phyloP scores from a whole-genome alignment of 805 yeast species.

The Tetrapisispora phaffii region DNA sequence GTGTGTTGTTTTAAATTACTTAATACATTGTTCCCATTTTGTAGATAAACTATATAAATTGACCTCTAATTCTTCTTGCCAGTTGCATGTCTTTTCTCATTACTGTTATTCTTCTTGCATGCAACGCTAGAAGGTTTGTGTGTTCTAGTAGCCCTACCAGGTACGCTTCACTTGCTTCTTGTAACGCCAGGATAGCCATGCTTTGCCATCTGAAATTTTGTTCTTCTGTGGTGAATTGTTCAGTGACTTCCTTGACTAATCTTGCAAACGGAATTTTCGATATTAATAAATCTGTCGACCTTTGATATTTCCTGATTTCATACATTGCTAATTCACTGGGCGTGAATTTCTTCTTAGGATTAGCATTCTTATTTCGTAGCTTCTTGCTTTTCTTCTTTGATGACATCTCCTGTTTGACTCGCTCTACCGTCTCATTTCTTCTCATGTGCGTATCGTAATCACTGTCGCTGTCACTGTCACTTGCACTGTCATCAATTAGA shows the following conservation, averaged over 20 bases:
- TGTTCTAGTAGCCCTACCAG: conserved; percentile 65
- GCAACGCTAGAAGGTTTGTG: conserved; percentile 67
- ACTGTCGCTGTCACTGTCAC: not conserved
- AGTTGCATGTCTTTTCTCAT: conserved; percentile 77
- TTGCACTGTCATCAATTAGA: conserved; percentile 10
- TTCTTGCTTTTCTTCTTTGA: conserved; percentile 1
- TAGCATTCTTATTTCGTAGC: conserved; percentile 23
- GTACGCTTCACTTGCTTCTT: conserved; percentile 75
- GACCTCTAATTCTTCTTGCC: conserved; percentile 69
- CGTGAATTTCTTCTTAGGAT: conserved; percentile 38
- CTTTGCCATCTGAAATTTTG: conserved; percentile 69
- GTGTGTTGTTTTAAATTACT: not conserved
- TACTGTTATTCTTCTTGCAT: conserved; percentile 74
- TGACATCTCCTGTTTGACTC: not conserved
- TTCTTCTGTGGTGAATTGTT: conserved; percentile 36
- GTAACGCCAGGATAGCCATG: conserved; percentile 65
- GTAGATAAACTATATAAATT: conserved; percentile 20
- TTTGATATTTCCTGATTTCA: conserved; percentile 61
- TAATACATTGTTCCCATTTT: not conserved
- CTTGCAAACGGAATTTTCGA: conserved; percentile 72
- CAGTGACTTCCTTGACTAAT: conserved; percentile 64
- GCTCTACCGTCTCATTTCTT: not conserved
- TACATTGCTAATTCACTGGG: conserved; percentile 60
- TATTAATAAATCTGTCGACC: conserved; percentile 54
- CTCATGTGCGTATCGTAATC: not conserved